Evolutionary conservation across 208 protist species (phyloP).

Genomic region (Leishmania lainsoni): DNA sequence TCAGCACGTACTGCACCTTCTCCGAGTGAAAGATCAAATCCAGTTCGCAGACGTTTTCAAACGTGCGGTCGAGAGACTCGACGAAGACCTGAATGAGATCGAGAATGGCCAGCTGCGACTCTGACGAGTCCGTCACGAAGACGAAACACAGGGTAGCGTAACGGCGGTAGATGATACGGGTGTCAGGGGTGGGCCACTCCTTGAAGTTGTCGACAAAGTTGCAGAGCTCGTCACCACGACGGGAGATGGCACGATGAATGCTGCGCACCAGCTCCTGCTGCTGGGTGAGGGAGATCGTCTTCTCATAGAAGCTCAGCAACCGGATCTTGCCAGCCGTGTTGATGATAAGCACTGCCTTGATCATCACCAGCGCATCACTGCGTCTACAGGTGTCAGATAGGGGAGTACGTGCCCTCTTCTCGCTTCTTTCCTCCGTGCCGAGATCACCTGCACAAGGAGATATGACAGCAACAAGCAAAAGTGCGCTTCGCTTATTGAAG

Average conservation of each 20-base stretch:
- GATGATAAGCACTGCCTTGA: slow-evolving; percentile 96
- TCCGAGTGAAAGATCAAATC: slow-evolving; percentile 99
- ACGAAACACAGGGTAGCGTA: slow-evolving; percentile 99
- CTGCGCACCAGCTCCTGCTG: slow-evolving; percentile 93
- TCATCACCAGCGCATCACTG: slow-evolving; percentile 74
- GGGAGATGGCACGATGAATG: slow-evolving; percentile 91
- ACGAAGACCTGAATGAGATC: slow-evolving; percentile 98
- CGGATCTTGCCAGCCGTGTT: slow-evolving; percentile 98
- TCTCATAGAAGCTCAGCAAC: slow-evolving; percentile 96
- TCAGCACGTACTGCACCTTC: slow-evolving; percentile 96
- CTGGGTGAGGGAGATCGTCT: slow-evolving; percentile 60
- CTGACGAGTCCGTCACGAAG: slow-evolving; percentile 96
- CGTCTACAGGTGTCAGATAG: background rate
- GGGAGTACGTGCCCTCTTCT: background rate
- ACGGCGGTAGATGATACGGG: slow-evolving; percentile 96
- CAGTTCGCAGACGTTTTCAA: slow-evolving; percentile 99
- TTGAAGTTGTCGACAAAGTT: slow-evolving; percentile 96
- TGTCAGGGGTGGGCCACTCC: slow-evolving; percentile 94
- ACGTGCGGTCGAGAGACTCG: slow-evolving; percentile 96
- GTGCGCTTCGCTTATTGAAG: background rate
- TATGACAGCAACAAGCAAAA: background rate
- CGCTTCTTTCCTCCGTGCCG: too few relatives aligned
- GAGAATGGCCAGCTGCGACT: slow-evolving; percentile 97
- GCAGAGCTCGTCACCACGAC: slow-evolving; percentile 93
- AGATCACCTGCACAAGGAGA: background rate